A percentile compares a stretch with the other conserved stretches of the same genome.
phyloP scores from a whole-genome alignment of 768 basidiomycete species.

The Mycena amicta region DNA sequence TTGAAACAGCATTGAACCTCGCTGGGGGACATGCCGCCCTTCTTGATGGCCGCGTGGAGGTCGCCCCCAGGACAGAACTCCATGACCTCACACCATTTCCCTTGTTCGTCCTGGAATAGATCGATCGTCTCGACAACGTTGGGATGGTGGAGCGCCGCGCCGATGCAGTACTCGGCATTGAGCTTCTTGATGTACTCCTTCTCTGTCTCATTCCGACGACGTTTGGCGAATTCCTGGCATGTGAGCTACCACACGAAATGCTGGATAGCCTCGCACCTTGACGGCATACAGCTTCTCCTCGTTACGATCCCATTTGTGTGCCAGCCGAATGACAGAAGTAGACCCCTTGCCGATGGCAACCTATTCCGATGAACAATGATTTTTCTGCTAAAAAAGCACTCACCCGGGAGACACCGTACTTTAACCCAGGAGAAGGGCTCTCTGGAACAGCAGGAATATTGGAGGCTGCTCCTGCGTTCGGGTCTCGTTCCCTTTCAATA shows the following conservation, averaged over 20 bases:
- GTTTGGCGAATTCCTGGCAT: constrained; percentile 93
- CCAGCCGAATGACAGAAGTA: constrained; percentile 94
- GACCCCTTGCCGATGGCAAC: constrained; percentile 96
- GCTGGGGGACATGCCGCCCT: constrained; percentile 55
- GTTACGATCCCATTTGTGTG: constrained; percentile 97
- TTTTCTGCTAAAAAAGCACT: not conserved
- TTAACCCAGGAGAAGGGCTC: too few relatives aligned
- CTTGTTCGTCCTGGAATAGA: constrained; percentile 95
- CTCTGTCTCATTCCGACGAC: constrained; percentile 96
- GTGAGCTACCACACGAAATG: constrained; percentile 1
- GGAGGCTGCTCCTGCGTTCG: too few relatives aligned
- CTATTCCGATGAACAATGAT: not conserved
- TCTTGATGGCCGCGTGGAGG: constrained; percentile 98
- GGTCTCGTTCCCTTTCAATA: too few relatives aligned
- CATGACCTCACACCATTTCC: constrained; percentile 99
- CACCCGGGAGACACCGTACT: constrained; percentile 92
- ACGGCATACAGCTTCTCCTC: constrained; percentile 96
- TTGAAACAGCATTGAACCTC: constrained; percentile 94
- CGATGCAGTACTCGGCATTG: constrained; percentile 98
- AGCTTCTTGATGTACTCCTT: constrained; percentile 99
- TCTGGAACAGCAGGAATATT: too few relatives aligned
- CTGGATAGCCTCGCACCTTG: constrained; percentile 79
- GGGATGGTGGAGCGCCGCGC: constrained; percentile 89
- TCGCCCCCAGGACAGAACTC: constrained; percentile 99
- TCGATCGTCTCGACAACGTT: constrained; percentile 99